These are phyloP conservation scores for Lasiosphaeriaceae sp. DNA, from an alignment of 495 filamentous ascomycete genomes.

Conservation along the genomic window DNA sequence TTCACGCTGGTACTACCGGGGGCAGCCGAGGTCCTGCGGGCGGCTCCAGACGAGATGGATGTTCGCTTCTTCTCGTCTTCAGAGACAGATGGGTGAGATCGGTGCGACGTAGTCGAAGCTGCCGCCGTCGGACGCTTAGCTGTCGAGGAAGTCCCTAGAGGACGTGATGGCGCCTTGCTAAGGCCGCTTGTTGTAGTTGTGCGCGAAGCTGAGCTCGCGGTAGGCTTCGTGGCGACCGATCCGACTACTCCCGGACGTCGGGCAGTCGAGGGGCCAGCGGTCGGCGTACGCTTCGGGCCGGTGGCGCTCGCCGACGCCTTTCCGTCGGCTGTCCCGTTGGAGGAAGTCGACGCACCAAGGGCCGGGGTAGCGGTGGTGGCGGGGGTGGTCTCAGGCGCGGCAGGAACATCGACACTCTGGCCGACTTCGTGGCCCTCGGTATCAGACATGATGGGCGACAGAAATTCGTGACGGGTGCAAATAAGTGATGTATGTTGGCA, in stretches of 20 bases:
- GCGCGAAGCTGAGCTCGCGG: constrained; percentile 36
- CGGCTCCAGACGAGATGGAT: constrained; percentile 24
- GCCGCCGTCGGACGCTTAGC: constrained; percentile 36
- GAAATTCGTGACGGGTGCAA: background rate
- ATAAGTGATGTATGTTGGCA: no score
- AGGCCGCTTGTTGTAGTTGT: constrained; percentile 25
- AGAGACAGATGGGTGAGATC: constrained; percentile 40
- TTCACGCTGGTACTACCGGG: constrained; percentile 23
- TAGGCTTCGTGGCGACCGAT: constrained; percentile 34
- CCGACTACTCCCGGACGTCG: constrained; percentile 15
- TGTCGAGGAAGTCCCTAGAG: constrained; percentile 24
- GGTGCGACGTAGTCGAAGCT: constrained; percentile 32
- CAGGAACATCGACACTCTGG: constrained; percentile 34
- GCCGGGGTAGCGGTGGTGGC: constrained; percentile 17
- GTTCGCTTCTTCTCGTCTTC: constrained; percentile 45
- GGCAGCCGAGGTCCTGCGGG: constrained; percentile 38
- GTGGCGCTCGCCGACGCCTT: constrained; percentile 21
- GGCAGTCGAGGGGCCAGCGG: constrained; percentile 9
- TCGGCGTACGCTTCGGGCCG: constrained; percentile 24
- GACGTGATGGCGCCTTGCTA: constrained; percentile 38
- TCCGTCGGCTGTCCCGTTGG: constrained; percentile 30
- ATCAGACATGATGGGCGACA: constrained; percentile 40
- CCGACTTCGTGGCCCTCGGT: constrained; percentile 38
- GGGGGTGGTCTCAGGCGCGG: constrained; percentile 27
- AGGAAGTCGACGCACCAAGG: constrained; percentile 19